These are phyloP conservation scores for Eucalyptus regnans DNA, from an alignment of 345 rosid species.

Conservation along the genomic window DNA sequence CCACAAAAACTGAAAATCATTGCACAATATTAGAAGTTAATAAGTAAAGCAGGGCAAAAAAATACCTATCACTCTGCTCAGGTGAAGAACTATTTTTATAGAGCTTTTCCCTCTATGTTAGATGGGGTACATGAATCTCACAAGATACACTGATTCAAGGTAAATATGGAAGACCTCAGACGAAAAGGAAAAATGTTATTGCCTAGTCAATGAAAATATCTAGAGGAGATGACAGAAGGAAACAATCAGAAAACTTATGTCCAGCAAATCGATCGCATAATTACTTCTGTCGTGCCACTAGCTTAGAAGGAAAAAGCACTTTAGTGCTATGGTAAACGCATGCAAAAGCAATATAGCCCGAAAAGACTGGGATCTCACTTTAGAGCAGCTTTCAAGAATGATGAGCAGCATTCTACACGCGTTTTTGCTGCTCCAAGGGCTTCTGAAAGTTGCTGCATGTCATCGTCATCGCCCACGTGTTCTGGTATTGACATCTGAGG, in stretches of 20 bases:
- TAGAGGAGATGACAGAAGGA: background rate
- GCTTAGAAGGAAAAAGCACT: background rate
- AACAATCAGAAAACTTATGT: background rate
- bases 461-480: constrained; percentile 58
- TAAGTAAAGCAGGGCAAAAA: background rate
- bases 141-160: background rate
- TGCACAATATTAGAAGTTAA: background rate
- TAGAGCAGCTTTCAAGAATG: constrained; percentile 83
- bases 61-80: background rate
- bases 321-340: background rate
- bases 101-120: background rate
- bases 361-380: constrained; percentile 32
- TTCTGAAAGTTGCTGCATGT: constrained; percentile 65
- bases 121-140: background rate
- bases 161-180: background rate
- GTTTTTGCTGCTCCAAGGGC: constrained; percentile 84
- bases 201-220: background rate
- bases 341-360: background rate
- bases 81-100: background rate
- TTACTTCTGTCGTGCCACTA: background rate
- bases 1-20: background rate
- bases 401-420: constrained; percentile 67
- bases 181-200: background rate
- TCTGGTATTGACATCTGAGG: constrained; percentile 75
- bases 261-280: background rate